These are phyloP conservation scores for Diaporthe nobilis DNA, from an alignment of 2,329 filamentous ascomycete species.

Conservation along the genomic window DNA sequence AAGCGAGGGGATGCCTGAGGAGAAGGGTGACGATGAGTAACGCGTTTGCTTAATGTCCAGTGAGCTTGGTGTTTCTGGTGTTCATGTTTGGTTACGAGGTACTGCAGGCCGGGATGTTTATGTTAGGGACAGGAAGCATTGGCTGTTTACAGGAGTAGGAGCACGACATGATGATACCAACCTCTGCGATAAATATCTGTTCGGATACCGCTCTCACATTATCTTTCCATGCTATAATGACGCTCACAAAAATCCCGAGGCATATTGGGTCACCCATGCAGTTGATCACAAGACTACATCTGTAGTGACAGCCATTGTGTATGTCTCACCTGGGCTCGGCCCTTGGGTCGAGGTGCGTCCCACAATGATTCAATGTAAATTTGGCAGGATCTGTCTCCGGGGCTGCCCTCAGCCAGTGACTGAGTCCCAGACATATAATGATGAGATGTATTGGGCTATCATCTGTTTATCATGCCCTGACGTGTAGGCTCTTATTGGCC, in stretches of 20 bases:
- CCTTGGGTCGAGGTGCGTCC: neutral
- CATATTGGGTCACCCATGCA: neutral
- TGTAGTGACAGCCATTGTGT: neutral
- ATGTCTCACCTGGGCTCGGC: neutral
- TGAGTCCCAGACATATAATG: neutral
- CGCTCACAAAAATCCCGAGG: neutral
- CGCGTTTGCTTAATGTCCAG: constrained; percentile 45
- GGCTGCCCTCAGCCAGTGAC: neutral
- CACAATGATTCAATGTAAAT: neutral
- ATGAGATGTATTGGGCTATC: too few relatives aligned
- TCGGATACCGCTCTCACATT: neutral
- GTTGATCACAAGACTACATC: neutral
- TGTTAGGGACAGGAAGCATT: neutral
- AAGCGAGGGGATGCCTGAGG: constrained; percentile 70
- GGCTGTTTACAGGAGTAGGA: neutral
- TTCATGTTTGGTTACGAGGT: neutral
- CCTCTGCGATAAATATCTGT: neutral
- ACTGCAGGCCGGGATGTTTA: neutral
- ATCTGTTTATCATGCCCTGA: too few relatives aligned
- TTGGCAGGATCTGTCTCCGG: neutral
- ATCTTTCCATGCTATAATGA: neutral
- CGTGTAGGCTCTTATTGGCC: too few relatives aligned
- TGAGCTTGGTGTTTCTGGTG: constrained; percentile 27
- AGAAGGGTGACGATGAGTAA: constrained; percentile 66
- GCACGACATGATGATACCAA: constrained; percentile 24